A percentile compares a stretch with the other conserved stretches of the same genome.
phyloP scores from a whole-genome alignment of 1,284 basidiomycete genomes.

The Anthracocystis walkeri region DNA sequence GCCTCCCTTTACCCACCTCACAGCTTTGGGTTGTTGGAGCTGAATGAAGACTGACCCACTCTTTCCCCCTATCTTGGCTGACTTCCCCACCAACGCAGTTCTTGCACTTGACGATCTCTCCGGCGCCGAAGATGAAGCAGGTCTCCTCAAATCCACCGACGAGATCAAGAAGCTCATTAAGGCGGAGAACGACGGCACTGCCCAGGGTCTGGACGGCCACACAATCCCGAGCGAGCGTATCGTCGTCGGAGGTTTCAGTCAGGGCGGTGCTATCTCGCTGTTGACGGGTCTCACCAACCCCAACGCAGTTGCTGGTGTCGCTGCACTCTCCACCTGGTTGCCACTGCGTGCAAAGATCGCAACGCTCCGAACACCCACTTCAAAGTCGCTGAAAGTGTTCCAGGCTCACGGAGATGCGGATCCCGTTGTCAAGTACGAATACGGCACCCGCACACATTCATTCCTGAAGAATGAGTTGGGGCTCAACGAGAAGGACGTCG shows the following conservation, averaged over 20 bases:
- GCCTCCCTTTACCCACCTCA: neutral
- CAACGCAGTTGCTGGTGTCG: constrained; percentile 58
- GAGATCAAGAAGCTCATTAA: constrained; percentile 61
- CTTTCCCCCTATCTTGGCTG: neutral
- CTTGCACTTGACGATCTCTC: constrained; percentile 60
- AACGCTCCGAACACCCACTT: constrained; percentile 42
- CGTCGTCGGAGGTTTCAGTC: constrained; percentile 62
- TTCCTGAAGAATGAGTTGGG: constrained; percentile 57
- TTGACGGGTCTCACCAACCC: constrained; percentile 59
- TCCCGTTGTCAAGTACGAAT: constrained; percentile 62
- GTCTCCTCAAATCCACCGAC: constrained; percentile 58
- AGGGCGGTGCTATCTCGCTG: constrained; percentile 66
- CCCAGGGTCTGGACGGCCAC: constrained; percentile 53
- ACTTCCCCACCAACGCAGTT: constrained; percentile 10
- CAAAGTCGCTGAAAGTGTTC: constrained; percentile 58
- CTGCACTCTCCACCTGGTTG: constrained; percentile 65
- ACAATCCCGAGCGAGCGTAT: constrained; percentile 61
- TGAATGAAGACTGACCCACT: constrained; percentile 1
- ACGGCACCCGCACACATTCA: constrained; percentile 51
- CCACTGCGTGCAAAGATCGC: constrained; percentile 63
- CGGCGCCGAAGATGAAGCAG: constrained; percentile 63
- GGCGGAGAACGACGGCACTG: constrained; percentile 62
- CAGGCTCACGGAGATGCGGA: constrained; percentile 65
- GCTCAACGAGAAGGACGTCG: constrained; percentile 46
- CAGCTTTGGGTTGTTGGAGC: neutral